A percentile compares a stretch with the other conserved stretches of the same genome.
Conservation (phyloP, 2,329 filamentous ascomycete genomes). For the Raffaelea arxii region DNA sequence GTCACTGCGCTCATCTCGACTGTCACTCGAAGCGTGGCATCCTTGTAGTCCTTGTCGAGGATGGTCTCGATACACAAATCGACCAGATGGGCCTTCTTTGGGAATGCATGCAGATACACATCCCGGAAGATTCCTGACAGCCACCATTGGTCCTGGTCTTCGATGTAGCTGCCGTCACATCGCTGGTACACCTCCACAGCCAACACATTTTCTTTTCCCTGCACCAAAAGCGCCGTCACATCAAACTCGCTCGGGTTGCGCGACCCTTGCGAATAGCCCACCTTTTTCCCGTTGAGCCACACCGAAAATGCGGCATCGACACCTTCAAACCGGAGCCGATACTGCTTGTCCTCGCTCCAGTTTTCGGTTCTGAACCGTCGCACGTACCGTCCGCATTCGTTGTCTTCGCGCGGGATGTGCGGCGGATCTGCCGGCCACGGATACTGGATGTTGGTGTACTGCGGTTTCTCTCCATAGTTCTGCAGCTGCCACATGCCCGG, state of each 20-base stretch:
- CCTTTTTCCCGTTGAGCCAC: slow-evolving; percentile 55
- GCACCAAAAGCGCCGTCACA: slow-evolving; percentile 35
- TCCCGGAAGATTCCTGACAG: slow-evolving; percentile 60
- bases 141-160: slow-evolving; percentile 65
- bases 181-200: slow-evolving; percentile 61
- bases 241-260: slow-evolving; percentile 66
- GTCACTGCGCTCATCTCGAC: slow-evolving; percentile 20
- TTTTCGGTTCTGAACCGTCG: too few species aligned
- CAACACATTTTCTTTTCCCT: slow-evolving; percentile 40
- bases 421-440: slow-evolving; percentile 61
- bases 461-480: slow-evolving; percentile 51
- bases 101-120: slow-evolving; percentile 55
- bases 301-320: slow-evolving; percentile 63
- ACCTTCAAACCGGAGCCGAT: slow-evolving; percentile 60
- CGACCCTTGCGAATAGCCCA: slow-evolving; percentile 63
- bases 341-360: too few species aligned
- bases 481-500: slow-evolving; percentile 65
- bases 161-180: slow-evolving; percentile 60
- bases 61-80: slow-evolving; percentile 37
- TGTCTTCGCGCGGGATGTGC: slow-evolving; percentile 49
- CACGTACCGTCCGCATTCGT: slow-evolving; percentile 54
- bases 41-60: slow-evolving; percentile 33
- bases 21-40: slow-evolving; percentile 32
- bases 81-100: slow-evolving; percentile 15
- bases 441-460: slow-evolving; percentile 61